phyloP scores from a whole-genome alignment of 371 early-diverging fungal genomes.

The Syncephalastrum sp. region DNA sequence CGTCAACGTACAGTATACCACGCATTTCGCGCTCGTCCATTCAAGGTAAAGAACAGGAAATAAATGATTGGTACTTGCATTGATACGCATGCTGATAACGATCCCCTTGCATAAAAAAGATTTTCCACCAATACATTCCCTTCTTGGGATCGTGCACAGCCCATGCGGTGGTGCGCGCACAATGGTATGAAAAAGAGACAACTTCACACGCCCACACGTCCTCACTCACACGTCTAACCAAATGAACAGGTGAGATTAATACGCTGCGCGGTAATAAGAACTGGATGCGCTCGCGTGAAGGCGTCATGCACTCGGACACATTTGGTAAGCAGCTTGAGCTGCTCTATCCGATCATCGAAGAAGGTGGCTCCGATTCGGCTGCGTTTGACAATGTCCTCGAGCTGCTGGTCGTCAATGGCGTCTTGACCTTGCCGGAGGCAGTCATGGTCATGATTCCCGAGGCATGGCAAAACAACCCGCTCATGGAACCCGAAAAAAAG shows the following conservation, averaged over 20 bases:
- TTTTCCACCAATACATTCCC: slow-evolving; percentile 99
- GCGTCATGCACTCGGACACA: slow-evolving; percentile 80
- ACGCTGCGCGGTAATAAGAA: slow-evolving; percentile 97
- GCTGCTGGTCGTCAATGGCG: slow-evolving; percentile 87
- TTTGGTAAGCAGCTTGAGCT: slow-evolving; percentile 80
- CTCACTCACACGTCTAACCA: no score
- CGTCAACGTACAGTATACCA: slow-evolving; percentile 72
- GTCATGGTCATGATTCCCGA: slow-evolving; percentile 98
- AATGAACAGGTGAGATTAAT: slow-evolving; percentile 86
- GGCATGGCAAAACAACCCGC: slow-evolving; percentile 91
- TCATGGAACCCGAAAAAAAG: slow-evolving; percentile 83
- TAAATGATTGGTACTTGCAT: no score
- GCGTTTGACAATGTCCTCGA: slow-evolving; percentile 97
- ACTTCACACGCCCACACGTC: no score
- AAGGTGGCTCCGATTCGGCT: slow-evolving; percentile 96
- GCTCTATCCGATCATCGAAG: slow-evolving; percentile 94
- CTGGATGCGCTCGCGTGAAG: slow-evolving; percentile 98
- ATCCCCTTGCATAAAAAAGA: not conserved
- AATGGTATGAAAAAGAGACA: slow-evolving; percentile 71
- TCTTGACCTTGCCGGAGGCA: slow-evolving; percentile 89
- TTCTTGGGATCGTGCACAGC: slow-evolving; percentile 97
- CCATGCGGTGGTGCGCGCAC: slow-evolving; percentile 95
- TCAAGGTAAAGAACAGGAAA: slow-evolving; percentile 18
- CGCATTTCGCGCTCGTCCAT: slow-evolving; percentile 96
- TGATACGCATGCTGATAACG: no score